Evolutionary conservation across 2,329 filamentous ascomycete genomes (phyloP).

Genomic region (Cadophora luteo-olivacea): DNA sequence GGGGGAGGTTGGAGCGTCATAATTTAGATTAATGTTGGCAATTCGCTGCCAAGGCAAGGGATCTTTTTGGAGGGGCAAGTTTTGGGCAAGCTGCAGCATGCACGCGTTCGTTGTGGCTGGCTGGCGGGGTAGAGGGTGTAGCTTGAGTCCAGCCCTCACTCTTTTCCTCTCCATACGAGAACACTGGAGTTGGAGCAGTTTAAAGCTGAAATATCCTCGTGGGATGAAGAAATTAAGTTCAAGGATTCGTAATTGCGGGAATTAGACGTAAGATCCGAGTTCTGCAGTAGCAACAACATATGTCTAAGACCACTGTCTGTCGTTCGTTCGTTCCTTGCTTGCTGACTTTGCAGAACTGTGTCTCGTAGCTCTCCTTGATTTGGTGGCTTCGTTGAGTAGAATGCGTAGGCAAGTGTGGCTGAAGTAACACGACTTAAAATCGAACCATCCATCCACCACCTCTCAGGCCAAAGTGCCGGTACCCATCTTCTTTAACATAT

Average conservation of each 20-base stretch:
- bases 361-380: slow-evolving; percentile 1
- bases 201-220: slow-evolving; percentile 10
- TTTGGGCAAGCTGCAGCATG: slow-evolving; percentile 6
- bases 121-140: slow-evolving; percentile 7
- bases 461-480: neutral
- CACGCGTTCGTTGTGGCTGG: slow-evolving; percentile 2
- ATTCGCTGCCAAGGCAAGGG: slow-evolving; percentile 15
- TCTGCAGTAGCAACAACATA: no score
- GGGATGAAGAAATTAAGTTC: neutral
- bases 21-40: slow-evolving; percentile 1
- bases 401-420: slow-evolving; percentile 15
- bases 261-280: neutral
- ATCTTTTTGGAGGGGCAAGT: neutral
- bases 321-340: neutral
- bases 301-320: neutral
- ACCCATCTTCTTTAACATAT: neutral
- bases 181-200: neutral
- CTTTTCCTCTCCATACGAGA: neutral
- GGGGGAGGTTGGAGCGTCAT: slow-evolving; percentile 17
- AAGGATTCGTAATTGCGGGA: neutral
- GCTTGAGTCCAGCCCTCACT: neutral
- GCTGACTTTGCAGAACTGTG: neutral
- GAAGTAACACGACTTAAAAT: neutral
- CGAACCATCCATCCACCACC: neutral
- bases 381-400: neutral